Conservation (phyloP, 192 early-diverging fungal genomes). For the Coemansia sp. region DNA sequence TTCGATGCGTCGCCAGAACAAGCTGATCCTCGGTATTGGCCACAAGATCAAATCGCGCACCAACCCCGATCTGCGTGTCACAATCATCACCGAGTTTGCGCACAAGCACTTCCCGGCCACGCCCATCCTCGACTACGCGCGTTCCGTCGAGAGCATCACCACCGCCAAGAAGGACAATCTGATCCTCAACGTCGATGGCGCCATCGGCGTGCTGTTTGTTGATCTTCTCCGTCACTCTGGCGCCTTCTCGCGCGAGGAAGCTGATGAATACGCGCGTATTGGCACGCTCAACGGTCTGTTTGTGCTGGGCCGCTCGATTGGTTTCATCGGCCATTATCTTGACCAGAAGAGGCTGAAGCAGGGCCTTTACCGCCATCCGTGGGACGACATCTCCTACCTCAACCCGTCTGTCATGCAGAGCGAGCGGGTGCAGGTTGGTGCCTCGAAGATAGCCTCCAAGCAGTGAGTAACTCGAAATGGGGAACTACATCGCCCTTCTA, state of each 20-base stretch:
- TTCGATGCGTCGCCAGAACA: slow-evolving; percentile 93
- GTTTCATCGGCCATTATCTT: slow-evolving; percentile 97
- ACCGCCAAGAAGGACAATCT: slow-evolving; percentile 98
- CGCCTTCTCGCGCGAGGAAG: slow-evolving; percentile 91
- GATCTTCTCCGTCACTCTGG: slow-evolving; percentile 90
- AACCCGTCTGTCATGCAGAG: slow-evolving; percentile 44
- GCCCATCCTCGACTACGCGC: slow-evolving; percentile 91
- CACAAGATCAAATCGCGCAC: slow-evolving; percentile 99
- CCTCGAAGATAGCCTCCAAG: slow-evolving; percentile 50
- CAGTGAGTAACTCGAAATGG: neutral
- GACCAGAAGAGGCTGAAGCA: slow-evolving; percentile 99
- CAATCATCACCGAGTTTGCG: slow-evolving; percentile 93
- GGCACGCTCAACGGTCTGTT: slow-evolving; percentile 97
- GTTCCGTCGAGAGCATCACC: slow-evolving; percentile 92
- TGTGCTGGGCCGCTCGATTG: slow-evolving; percentile 91
- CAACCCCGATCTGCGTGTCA: slow-evolving; percentile 96
- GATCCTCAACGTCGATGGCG: slow-evolving; percentile 94
- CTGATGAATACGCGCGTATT: slow-evolving; percentile 94
- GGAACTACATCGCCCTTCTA: slow-evolving; percentile 4
- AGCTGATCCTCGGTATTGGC: slow-evolving; percentile 97
- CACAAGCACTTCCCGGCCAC: slow-evolving; percentile 81
- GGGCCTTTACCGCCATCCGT: slow-evolving; percentile 96
- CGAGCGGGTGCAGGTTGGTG: slow-evolving; percentile 55
- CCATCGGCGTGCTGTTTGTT: slow-evolving; percentile 93
- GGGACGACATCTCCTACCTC: slow-evolving; percentile 95